These are phyloP conservation scores for Nissolia schottii DNA, from an alignment of 306 rosid species.

Conservation along the genomic window DNA sequence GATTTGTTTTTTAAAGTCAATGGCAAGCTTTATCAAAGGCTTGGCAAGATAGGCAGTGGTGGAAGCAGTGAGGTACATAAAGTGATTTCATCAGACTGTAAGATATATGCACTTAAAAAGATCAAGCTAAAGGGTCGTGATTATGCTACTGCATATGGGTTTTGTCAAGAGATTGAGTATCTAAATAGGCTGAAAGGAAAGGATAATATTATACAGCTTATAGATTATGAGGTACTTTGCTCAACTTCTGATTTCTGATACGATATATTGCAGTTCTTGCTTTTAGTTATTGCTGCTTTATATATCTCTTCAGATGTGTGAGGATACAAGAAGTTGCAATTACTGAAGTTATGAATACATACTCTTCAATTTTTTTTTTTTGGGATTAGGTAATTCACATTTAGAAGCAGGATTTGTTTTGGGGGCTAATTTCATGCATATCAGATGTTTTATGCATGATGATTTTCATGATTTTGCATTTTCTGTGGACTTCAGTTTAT, in stretches of 20 bases:
- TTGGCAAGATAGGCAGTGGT: slow-evolving; percentile 97
- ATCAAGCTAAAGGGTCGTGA: slow-evolving; percentile 95
- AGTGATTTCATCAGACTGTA: slow-evolving; percentile 95
- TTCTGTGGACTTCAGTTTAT: not conserved
- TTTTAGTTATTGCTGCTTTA: slow-evolving; percentile 11
- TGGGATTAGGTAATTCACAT: not conserved
- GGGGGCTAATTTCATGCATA: not conserved
- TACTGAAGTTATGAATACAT: not conserved
- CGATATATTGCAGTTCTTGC: not conserved
- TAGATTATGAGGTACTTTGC: slow-evolving; percentile 80
- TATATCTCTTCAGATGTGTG: not conserved
- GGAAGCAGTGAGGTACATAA: slow-evolving; percentile 99
- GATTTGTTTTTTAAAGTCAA: slow-evolving; percentile 89
- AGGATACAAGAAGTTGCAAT: not conserved
- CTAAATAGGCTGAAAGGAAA: slow-evolving; percentile 82
- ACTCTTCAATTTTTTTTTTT: not conserved
- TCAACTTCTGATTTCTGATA: slow-evolving; percentile 9
- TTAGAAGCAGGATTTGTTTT: not conserved
- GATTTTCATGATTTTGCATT: not conserved
- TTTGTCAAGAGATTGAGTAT: slow-evolving; percentile 97
- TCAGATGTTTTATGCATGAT: not conserved
- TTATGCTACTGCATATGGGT: slow-evolving; percentile 92
- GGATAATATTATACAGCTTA: slow-evolving; percentile 80
- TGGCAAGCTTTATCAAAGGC: slow-evolving; percentile 96
- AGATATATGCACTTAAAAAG: slow-evolving; percentile 82